Evolutionary conservation across 345 rosid species (phyloP), one percentile per base, ranked within the genome.

Genomic region (Aquilaria sinensis): DNA sequence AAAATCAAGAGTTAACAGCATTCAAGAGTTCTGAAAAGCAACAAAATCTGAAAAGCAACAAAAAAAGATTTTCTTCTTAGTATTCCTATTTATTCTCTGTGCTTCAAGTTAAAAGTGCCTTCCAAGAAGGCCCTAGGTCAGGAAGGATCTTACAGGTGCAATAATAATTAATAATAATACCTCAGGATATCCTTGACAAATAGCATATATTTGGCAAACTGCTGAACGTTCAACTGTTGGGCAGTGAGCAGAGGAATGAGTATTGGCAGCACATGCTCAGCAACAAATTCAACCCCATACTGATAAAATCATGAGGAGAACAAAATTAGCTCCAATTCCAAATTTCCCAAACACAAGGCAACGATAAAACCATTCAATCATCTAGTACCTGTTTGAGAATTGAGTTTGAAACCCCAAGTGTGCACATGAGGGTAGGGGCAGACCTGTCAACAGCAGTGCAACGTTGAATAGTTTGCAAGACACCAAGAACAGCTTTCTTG

Each of bases 381-480:
- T 32, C 10, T 11, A 45, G 62, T 69, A 90, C 99, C 91, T 88
- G 90, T 72, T 88, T 94, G 32, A 90, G 80, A 67, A 94, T 85
- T 30, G 97, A 82, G 76, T 81, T 88, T 68, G 97, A 93, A 14
- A 94, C 85, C 49, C 92, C 97, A 61, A 94, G 96, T 61, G 99
- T 82, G 70, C 96, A 94, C 96, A 94, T 90, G 15, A 94, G 91
- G 51, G 99, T 94, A 45, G 99, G 99, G 58, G 96, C 87, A 65
- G 99, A 90, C 51, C 71, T 96, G 70, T 94, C 99, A 72, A 94
- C 96, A 15, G 97, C 89, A 32, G 93, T 94, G 69, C 99, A 94
- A 9, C 93, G 87, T 64, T 88, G 97, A 67, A 94, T 75, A 61
- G 97, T 94, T 77, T 90, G 80, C 81, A 94, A 70, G 66, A 94